Evolutionary conservation across 345 rosid species (phyloP).

Genomic region (Cochlearia excelsa): DNA sequence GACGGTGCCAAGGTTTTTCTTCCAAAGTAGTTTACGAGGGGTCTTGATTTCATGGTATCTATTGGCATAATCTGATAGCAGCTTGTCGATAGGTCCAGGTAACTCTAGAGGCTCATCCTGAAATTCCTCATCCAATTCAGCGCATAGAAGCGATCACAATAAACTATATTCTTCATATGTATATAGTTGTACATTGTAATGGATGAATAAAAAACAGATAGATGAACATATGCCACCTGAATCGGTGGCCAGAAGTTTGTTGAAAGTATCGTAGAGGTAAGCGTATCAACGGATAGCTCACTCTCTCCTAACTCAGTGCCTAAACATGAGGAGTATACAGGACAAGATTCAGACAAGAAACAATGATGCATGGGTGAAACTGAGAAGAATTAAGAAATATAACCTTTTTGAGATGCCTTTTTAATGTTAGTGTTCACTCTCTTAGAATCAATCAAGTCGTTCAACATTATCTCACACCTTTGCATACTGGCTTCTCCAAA

Average conservation of each 20-base stretch:
- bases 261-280: constrained; percentile 83
- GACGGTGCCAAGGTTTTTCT: constrained; percentile 93
- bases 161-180: constrained; percentile 4
- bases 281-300: constrained; percentile 54
- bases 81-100: constrained; percentile 69
- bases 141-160: not conserved
- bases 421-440: constrained; percentile 86
- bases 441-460: constrained; percentile 93
- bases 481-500: constrained; percentile 98
- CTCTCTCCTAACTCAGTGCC: constrained; percentile 46
- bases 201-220: not conserved
- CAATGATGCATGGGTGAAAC: constrained; percentile 5
- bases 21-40: constrained; percentile 94
- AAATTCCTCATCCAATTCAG: constrained; percentile 27
- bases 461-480: constrained; percentile 96
- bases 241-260: constrained; percentile 98
- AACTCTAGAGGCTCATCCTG: constrained; percentile 81
- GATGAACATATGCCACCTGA: constrained; percentile 49
- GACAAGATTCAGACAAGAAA: constrained; percentile 19
- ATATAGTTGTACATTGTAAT: not conserved
- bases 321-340: constrained; percentile 25
- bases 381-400: constrained; percentile 16
- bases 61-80: constrained; percentile 77
- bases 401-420: constrained; percentile 59
- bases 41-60: constrained; percentile 82